Percentiles rank a stretch among this genome's conserved stretches.
Evolutionary conservation across 345 rosid species (phyloP).

Genomic region (Hibiscus syriacus): DNA sequence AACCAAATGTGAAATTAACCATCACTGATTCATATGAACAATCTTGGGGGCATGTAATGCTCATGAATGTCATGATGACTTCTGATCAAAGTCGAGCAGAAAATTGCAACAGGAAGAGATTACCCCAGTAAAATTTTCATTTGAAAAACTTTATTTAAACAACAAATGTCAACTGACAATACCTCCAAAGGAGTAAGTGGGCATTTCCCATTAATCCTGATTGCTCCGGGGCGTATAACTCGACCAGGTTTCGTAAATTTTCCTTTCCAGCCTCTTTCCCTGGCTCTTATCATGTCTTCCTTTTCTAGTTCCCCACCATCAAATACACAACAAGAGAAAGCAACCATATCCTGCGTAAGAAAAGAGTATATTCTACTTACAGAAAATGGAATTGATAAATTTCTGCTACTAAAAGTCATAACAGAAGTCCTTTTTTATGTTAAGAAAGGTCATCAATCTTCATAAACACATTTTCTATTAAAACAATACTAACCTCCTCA

Average conservation of each 20-base stretch:
- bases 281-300: slow-evolving; percentile 79
- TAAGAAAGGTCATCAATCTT: neutral
- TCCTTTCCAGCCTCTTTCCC: slow-evolving; percentile 98
- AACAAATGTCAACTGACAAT: neutral
- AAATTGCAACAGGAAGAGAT: neutral
- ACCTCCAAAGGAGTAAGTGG: slow-evolving; percentile 99
- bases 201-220: slow-evolving; percentile 92
- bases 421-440: neutral
- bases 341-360: slow-evolving; percentile 89
- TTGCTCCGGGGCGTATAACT: slow-evolving; percentile 92
- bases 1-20: slow-evolving; percentile 5
- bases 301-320: slow-evolving; percentile 92
- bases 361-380: neutral
- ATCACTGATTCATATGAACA: neutral
- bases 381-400: neutral
- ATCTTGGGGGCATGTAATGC: neutral
- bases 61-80: neutral
- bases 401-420: neutral
- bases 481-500: slow-evolving; percentile 75
- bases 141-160: neutral
- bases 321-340: slow-evolving; percentile 97
- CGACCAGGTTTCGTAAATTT: slow-evolving; percentile 98
- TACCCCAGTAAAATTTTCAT: too few species aligned
- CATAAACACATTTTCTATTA: neutral
- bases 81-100: too few species aligned